A percentile compares a stretch with the other conserved stretches of the same genome.
Evolutionary conservation across 2,329 filamentous ascomycete genomes (phyloP).

Genomic region (Claviceps pazoutovae): DNA sequence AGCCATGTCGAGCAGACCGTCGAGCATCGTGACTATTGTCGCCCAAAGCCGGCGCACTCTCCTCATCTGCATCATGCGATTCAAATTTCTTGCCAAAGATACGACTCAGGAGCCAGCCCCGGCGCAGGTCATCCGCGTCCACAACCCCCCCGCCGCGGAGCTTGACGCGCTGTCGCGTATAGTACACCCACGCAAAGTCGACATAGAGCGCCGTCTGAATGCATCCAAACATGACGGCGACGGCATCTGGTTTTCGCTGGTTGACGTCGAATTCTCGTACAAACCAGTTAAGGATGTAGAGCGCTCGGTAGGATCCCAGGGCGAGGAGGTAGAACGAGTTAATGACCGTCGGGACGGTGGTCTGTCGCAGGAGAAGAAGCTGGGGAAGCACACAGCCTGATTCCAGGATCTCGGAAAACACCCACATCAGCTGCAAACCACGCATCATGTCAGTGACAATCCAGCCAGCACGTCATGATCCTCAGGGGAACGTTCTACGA

Average conservation of each 20-base stretch:
- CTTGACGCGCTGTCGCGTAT: conserved; percentile 84
- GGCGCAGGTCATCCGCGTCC: conserved; percentile 74
- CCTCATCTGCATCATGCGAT: conserved; percentile 46
- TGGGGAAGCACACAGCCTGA: conserved; percentile 84
- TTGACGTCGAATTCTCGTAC: conserved; percentile 46
- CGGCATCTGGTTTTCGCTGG: conserved; percentile 47
- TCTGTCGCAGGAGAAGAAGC: conserved; percentile 80
- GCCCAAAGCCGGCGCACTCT: conserved; percentile 37
- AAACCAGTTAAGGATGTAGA: conserved; percentile 92
- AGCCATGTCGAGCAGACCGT: conserved; percentile 33
- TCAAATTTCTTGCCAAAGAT: conserved; percentile 52
- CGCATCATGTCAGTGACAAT: conserved; percentile 1
- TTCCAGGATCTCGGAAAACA: conserved; percentile 84
- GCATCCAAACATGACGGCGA: conserved; percentile 73
- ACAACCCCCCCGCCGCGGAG: conserved; percentile 74
- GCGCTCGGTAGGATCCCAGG: conserved; percentile 71
- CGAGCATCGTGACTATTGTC: conserved; percentile 16
- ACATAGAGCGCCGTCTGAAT: conserved; percentile 82
- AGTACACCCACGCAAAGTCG: conserved; percentile 97
- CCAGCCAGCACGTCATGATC: not conserved
- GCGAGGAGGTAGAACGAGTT: conserved; percentile 91
- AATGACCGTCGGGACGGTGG: conserved; percentile 89
- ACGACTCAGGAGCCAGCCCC: conserved; percentile 69
- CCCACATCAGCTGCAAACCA: conserved; percentile 55
- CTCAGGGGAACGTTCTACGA: conserved; percentile 1